A percentile compares a stretch with the other conserved stretches of the same genome.
phyloP scores from a whole-genome alignment of 306 rosid genomes.

The Coriaria nepalensis region DNA sequence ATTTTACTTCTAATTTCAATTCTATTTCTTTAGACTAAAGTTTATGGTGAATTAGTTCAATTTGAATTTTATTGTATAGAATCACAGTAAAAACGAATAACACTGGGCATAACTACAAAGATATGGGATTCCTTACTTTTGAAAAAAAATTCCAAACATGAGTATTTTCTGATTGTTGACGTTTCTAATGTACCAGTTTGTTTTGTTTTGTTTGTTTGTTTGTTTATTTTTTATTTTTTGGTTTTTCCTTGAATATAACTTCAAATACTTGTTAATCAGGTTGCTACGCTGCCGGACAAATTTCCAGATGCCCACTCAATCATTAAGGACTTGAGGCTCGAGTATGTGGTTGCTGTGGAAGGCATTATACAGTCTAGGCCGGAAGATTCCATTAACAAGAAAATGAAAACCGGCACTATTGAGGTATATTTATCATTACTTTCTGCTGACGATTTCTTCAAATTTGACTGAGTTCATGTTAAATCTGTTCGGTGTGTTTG shows the following conservation, averaged over 20 bases:
- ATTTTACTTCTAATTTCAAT: background rate
- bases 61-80: no score
- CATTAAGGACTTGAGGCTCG: constrained; percentile 57
- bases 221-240: no score
- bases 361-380: constrained; percentile 77
- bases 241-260: background rate
- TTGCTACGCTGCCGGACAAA: constrained; percentile 86
- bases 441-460: background rate
- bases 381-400: constrained; percentile 54
- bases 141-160: no score
- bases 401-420: constrained; percentile 72
- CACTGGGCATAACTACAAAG: no score
- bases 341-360: constrained; percentile 83
- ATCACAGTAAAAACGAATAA: no score
- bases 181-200: no score
- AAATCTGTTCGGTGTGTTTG: no score
- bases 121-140: no score
- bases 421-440: constrained; percentile 35
- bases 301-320: constrained; percentile 66
- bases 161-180: no score
- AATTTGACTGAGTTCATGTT: no score
- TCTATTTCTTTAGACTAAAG: background rate
- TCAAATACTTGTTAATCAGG: constrained; percentile 19
- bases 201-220: no score
- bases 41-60: background rate